Base-by-base conservation (phyloP, 2,329 filamentous ascomycete species). In the Diplocarpon mali region DNA sequence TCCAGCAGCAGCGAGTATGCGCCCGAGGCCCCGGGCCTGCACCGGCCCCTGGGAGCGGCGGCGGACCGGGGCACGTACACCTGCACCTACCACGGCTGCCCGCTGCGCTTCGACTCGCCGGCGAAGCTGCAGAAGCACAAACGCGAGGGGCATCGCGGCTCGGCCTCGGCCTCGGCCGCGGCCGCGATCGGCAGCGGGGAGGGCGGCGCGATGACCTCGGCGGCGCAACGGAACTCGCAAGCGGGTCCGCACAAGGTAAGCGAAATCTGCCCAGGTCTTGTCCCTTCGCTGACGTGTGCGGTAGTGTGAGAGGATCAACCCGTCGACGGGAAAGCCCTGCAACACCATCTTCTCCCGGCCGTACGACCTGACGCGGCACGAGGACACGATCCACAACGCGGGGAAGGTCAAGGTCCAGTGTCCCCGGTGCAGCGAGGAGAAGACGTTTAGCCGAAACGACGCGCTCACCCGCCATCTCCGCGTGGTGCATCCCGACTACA, bases 351-450 rank as follows among this genome's bases (percentile, higher is more conserved):
- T 98, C 65, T 95, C 90, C 1, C 74, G 92, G 15, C 92, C 92
- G 1, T 98, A 98, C 70, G 92, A 98, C 64, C 73, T 98, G 42
- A 98, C 92, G 0, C 76, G 92, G 16, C 92, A 98, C 61, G 92
- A 98, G 64, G 90, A 95, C 54, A 96, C 92, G 0, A 96, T 96
- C 53, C 92, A 96, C 73, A 95, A 95, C 57, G 82, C 80, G 1
- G 80, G 85, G 57, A 95, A 95, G 71, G 81, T 89, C 64, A 96
- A 96, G 69, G 88, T 95, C 7, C 81, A 87, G 36, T 98, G 92
- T 65, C 80, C 89, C 51, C 68, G 95, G 38, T 98, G 92, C 66
- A 88, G 85, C 1, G 89, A 96, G 58, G 90, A 96, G 60, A 96
- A 96, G 73, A 93, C 87, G 0, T 98, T 98, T 61, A 95, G 88